These are phyloP conservation scores for Collariella sp. DNA, from an alignment of 495 filamentous ascomycete species.

Conservation along the genomic window DNA sequence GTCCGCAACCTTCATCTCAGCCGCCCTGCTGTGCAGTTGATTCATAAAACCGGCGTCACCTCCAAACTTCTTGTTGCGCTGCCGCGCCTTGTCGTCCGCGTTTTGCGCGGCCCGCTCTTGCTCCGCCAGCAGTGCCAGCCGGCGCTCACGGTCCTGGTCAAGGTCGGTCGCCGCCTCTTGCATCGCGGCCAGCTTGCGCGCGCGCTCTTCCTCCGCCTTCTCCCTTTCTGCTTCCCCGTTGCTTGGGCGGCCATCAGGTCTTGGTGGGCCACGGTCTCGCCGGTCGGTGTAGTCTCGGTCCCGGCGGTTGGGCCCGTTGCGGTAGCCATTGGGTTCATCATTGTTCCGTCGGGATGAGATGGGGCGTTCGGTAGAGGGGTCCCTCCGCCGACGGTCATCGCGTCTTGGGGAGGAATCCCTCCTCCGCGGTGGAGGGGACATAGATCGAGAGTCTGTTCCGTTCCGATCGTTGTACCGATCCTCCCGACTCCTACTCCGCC, in stretches of 20 bases:
- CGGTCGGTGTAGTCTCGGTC: slow-evolving; percentile 24
- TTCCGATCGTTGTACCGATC: neutral
- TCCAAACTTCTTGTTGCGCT: slow-evolving; percentile 49
- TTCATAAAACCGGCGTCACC: slow-evolving; percentile 56
- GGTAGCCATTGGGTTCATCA: slow-evolving; percentile 12
- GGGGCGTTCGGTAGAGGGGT: neutral
- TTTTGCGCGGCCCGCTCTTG: slow-evolving; percentile 56
- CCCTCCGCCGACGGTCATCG: neutral
- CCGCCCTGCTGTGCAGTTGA: slow-evolving; percentile 50
- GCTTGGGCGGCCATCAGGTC: neutral
- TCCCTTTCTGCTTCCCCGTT: slow-evolving; percentile 5
- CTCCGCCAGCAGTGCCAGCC: slow-evolving; percentile 58
- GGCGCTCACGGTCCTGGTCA: slow-evolving; percentile 61
- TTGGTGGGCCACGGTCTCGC: slow-evolving; percentile 7
- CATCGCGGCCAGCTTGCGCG: slow-evolving; percentile 76
- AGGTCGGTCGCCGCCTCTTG: slow-evolving; percentile 72
- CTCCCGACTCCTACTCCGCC: neutral
- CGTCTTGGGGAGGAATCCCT: slow-evolving; percentile 14
- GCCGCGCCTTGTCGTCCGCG: slow-evolving; percentile 52
- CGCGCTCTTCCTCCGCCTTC: slow-evolving; percentile 41
- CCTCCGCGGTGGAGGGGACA: slow-evolving; percentile 22
- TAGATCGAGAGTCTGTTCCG: slow-evolving; percentile 12
- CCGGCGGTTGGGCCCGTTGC: slow-evolving; percentile 19
- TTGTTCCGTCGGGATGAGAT: neutral
- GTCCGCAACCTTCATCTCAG: slow-evolving; percentile 46